These are phyloP conservation scores for Mycena vulgaris DNA, from an alignment of 768 basidiomycete genomes.

Conservation along the genomic window DNA sequence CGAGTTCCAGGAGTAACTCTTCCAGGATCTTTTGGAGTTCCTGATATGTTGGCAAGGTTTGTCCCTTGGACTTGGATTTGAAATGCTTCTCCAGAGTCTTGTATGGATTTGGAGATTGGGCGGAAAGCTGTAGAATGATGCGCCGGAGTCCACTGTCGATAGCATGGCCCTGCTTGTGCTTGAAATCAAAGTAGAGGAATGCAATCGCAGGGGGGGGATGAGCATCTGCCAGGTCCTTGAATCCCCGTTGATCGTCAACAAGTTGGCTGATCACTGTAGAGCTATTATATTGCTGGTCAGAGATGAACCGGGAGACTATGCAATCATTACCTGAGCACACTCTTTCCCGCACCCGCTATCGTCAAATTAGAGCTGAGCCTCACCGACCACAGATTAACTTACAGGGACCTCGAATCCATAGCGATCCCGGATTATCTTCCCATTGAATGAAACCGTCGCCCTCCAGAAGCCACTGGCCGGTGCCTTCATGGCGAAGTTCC, in stretches of 20 bases:
- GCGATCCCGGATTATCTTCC: conserved; percentile 6
- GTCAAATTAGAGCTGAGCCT: neutral
- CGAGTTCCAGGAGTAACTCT: no score
- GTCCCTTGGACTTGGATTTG: no score
- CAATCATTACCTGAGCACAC: conserved; percentile 10
- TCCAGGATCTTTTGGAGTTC: no score
- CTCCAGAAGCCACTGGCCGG: neutral
- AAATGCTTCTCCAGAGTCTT: no score
- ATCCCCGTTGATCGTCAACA: neutral
- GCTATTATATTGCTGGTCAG: neutral
- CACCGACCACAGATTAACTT: neutral
- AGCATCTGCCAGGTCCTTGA: neutral
- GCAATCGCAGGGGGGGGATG: neutral
- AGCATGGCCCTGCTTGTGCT: no score
- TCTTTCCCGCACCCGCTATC: conserved; percentile 11
- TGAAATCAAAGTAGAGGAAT: no score
- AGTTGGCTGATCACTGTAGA: neutral
- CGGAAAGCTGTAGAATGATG: no score
- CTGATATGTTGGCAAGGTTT: no score
- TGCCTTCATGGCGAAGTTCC: neutral
- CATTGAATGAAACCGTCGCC: neutral
- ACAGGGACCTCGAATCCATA: conserved; percentile 9
- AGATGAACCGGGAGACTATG: neutral
- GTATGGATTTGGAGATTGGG: no score
- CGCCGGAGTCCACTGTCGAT: no score